Conservation (phyloP, 768 basidiomycete genomes). For the Hypholoma sublateritium region DNA sequence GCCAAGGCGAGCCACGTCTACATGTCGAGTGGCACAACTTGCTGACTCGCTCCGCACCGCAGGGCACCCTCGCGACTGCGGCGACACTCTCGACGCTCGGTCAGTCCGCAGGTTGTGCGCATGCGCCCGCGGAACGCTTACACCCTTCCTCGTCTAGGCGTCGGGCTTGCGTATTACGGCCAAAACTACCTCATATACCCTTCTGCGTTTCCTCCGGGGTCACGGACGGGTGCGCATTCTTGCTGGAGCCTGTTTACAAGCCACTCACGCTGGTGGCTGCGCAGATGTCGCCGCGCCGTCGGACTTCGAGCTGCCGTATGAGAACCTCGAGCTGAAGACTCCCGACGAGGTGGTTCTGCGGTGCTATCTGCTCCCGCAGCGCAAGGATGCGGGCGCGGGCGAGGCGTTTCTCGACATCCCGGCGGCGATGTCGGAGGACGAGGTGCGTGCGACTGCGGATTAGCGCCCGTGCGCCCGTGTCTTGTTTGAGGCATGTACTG, state of each 20-base stretch:
- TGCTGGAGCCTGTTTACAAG: background rate
- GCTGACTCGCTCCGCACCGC: background rate
- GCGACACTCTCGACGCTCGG: slow-evolving; percentile 59
- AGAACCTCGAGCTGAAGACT: slow-evolving; percentile 71
- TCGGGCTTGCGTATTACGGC: slow-evolving; percentile 78
- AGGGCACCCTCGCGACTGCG: slow-evolving; percentile 58
- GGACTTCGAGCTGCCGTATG: slow-evolving; percentile 71
- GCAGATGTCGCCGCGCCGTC: slow-evolving; percentile 73
- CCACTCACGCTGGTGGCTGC: background rate
- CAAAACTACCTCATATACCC: slow-evolving; percentile 93
- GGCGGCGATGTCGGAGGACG: slow-evolving; percentile 41
- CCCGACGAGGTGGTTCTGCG: slow-evolving; percentile 70
- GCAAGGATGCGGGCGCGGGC: slow-evolving; percentile 36
- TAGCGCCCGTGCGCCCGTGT: no score
- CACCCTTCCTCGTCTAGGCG: slow-evolving; percentile 38
- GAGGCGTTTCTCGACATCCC: slow-evolving; percentile 18
- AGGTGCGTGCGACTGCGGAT: slow-evolving; percentile 35
- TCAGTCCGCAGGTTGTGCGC: slow-evolving; percentile 22
- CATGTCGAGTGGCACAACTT: background rate
- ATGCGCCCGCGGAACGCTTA: background rate
- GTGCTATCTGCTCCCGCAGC: slow-evolving; percentile 77
- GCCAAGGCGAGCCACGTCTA: slow-evolving; percentile 36
- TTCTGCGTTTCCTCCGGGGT: slow-evolving; percentile 75
- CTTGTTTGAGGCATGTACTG: background rate
- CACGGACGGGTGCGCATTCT: slow-evolving; percentile 57